phyloP scores from a whole-genome alignment of 2,329 filamentous ascomycete genomes.

The Parastagonospora avenae region DNA sequence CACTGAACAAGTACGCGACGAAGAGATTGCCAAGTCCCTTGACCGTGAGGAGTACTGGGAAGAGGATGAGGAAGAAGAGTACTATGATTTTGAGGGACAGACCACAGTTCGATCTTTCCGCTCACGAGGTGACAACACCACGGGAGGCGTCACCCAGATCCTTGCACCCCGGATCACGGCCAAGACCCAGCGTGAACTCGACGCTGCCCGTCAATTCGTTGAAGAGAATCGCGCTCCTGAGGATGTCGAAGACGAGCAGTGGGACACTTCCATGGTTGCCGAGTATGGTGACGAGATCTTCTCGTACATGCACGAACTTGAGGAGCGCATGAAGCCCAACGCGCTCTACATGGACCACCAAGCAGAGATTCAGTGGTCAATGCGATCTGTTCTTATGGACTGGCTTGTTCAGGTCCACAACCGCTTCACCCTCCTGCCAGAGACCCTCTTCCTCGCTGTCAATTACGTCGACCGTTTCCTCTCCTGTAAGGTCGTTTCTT shows the following conservation, averaged over 20 bases:
- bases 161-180: conserved; percentile 74
- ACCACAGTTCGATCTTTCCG: conserved; percentile 79
- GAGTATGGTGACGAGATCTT: conserved; percentile 98
- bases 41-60: conserved; percentile 78
- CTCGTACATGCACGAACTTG: conserved; percentile 83
- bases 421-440: conserved; percentile 87
- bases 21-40: conserved; percentile 40
- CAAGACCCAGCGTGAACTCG: conserved; percentile 74
- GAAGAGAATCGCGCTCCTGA: conserved; percentile 69
- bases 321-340: conserved; percentile 87
- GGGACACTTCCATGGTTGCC: conserved; percentile 96
- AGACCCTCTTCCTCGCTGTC: conserved; percentile 92
- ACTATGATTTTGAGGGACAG: conserved; percentile 71
- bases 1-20: conserved; percentile 44
- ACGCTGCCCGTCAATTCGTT: conserved; percentile 68
- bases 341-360: conserved; percentile 96
- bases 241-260: conserved; percentile 85
- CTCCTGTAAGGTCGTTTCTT: conserved; percentile 89
- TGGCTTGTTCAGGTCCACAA: conserved; percentile 97
- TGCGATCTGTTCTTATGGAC: conserved; percentile 96
- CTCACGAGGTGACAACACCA: conserved; percentile 76
- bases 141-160: conserved; percentile 66
- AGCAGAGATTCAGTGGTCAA: conserved; percentile 98
- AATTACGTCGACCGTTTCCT: conserved; percentile 98
- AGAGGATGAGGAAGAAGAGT: conserved; percentile 73